A percentile compares a stretch with the other conserved stretches of the same genome.
Evolutionary conservation across 495 filamentous ascomycete species (phyloP).

Genomic region (Glonium stellatum): DNA sequence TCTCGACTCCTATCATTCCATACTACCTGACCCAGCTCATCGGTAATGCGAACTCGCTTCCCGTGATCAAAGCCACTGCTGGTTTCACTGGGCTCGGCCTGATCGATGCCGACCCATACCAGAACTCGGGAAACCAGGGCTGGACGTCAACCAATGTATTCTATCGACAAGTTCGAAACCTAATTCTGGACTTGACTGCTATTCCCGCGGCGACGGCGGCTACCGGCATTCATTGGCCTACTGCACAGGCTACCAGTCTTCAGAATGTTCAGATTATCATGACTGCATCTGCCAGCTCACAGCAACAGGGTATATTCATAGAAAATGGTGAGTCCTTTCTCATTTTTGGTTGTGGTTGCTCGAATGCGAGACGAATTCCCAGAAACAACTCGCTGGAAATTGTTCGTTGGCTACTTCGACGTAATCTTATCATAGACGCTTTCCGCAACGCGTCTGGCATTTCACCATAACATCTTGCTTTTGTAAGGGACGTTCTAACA

Average conservation of each 20-base stretch:
- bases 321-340: slow-evolving; percentile 37
- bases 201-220: slow-evolving; percentile 15
- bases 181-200: slow-evolving; percentile 37
- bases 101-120: slow-evolving; percentile 39
- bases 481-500: neutral
- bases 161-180: slow-evolving; percentile 41
- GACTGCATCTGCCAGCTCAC: slow-evolving; percentile 21
- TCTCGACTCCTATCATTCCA: slow-evolving; percentile 25
- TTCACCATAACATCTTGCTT: neutral
- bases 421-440: neutral
- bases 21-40: slow-evolving; percentile 40
- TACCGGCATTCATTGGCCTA: slow-evolving; percentile 42
- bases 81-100: slow-evolving; percentile 35
- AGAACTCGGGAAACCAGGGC: slow-evolving; percentile 31
- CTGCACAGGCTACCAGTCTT: slow-evolving; percentile 40
- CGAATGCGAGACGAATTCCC: neutral
- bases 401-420: neutral
- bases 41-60: slow-evolving; percentile 35
- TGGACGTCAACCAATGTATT: slow-evolving; percentile 36
- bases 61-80: slow-evolving; percentile 35
- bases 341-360: neutral
- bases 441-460: neutral
- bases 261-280: slow-evolving; percentile 40
- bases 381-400: neutral
- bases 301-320: slow-evolving; percentile 37